A percentile compares a stretch with the other conserved stretches of the same genome.
Evolutionary conservation across 148 eudicot genomes (phyloP).

Genomic region (Simmondsia chinensis): DNA sequence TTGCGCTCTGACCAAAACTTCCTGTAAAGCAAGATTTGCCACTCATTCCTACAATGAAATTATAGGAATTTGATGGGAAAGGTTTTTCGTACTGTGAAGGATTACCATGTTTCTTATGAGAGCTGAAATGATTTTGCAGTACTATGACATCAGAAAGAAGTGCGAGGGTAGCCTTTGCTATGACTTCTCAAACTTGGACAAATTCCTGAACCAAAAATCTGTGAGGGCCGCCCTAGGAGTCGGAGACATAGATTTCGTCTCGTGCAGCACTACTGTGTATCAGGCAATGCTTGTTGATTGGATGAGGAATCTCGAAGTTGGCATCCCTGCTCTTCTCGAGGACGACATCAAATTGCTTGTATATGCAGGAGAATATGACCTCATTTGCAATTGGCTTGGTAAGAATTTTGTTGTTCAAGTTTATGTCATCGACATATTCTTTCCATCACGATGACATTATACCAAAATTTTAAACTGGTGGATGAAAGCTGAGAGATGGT

Average conservation of each 20-base stretch:
- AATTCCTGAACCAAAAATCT: constrained; percentile 46
- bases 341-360: constrained; percentile 73
- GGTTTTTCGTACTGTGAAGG: no score
- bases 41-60: no score
- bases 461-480: no score
- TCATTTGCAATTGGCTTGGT: constrained; percentile 99
- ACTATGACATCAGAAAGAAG: constrained; percentile 83
- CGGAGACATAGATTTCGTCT: constrained; percentile 68
- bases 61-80: no score
- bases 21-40: no score
- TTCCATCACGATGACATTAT: background rate
- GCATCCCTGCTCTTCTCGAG: constrained; percentile 82
- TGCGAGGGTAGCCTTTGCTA: constrained; percentile 86
- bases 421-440: background rate
- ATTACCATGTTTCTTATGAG: background rate
- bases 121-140: constrained; percentile 33
- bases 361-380: constrained; percentile 95
- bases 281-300: constrained; percentile 81
- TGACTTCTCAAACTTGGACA: constrained; percentile 80
- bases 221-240: constrained; percentile 73
- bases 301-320: constrained; percentile 94
- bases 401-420: constrained; percentile 11
- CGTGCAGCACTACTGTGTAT: constrained; percentile 84
- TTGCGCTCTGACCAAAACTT: no score
- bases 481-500: no score